Percentiles rank a stretch among this genome's conserved stretches.
These are phyloP conservation scores for Carex myosuroides DNA, from an alignment of 176 grass and related monocot species.

Conservation along the genomic window DNA sequence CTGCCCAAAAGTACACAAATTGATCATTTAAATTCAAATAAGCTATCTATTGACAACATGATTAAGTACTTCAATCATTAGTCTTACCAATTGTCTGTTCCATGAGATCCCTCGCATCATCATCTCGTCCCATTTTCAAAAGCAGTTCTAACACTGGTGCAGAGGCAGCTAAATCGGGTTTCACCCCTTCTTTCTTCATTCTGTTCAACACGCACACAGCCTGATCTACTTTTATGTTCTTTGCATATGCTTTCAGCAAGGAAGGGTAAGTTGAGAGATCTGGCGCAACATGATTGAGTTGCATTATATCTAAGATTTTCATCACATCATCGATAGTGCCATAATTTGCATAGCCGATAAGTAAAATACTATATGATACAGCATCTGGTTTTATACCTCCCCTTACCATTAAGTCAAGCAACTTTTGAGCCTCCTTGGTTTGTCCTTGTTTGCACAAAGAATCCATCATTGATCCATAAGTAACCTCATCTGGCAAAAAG, in stretches of 20 bases:
- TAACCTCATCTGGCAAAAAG: not conserved
- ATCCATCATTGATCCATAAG: not conserved
- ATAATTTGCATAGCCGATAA: not conserved
- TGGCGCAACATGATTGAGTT: not conserved
- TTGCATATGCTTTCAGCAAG: not conserved
- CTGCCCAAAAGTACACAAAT: not conserved
- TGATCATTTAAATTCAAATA: not conserved
- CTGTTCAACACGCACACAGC: not conserved
- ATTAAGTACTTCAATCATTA: not conserved
- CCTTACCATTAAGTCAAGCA: not conserved
- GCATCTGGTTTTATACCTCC: not conserved
- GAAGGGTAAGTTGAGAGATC: not conserved
- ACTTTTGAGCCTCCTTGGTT: slow-evolving; percentile 3
- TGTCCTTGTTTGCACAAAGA: not conserved
- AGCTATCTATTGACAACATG: not conserved
- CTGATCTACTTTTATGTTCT: not conserved
- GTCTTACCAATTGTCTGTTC: not conserved
- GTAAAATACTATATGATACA: not conserved
- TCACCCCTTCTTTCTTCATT: not conserved
- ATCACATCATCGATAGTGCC: not conserved
- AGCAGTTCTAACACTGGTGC: not conserved
- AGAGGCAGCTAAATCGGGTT: not conserved
- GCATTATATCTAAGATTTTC: not conserved
- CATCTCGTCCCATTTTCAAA: not conserved
- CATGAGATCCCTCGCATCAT: not conserved